These are phyloP conservation scores for Zygosaccharomyces bisporus DNA, from an alignment of 805 yeast species.

Conservation along the genomic window DNA sequence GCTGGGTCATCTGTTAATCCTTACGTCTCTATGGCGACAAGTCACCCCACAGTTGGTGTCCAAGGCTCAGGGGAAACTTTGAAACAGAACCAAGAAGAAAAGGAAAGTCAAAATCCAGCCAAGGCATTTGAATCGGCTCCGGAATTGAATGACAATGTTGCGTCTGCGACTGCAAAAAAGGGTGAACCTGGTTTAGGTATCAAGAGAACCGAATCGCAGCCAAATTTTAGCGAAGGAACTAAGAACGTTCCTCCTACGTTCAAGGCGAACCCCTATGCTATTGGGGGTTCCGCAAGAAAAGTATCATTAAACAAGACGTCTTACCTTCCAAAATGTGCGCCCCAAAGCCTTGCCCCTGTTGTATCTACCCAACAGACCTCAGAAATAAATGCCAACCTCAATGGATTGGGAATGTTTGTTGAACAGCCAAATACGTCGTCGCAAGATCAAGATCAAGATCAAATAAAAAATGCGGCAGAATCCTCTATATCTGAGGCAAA, in stretches of 20 bases:
- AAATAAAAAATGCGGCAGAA: not conserved
- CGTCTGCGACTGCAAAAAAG: not conserved
- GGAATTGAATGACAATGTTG: not conserved
- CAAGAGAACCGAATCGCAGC: not conserved
- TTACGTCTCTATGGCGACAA: not conserved
- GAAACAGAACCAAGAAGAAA: not conserved
- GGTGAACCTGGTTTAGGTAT: slow-evolving; percentile 3
- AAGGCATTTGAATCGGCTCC: not conserved
- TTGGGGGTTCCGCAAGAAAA: not conserved
- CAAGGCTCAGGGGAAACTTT: slow-evolving; percentile 4
- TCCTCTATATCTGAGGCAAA: not conserved
- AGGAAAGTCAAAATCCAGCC: not conserved
- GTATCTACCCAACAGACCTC: not conserved
- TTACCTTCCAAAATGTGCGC: slow-evolving; percentile 9
- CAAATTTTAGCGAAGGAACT: not conserved
- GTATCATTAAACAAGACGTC: slow-evolving; percentile 9
- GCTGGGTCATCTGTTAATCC: not conserved
- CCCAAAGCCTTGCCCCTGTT: not conserved
- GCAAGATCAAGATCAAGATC: too few relatives aligned
- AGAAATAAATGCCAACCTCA: not conserved
- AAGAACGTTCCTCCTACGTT: not conserved
- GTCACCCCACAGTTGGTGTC: not conserved
- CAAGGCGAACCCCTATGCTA: slow-evolving; percentile 11
- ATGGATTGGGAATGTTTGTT: slow-evolving; percentile 7
- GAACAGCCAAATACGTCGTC: not conserved